These are phyloP conservation scores for Paramecium caudatum DNA, from an alignment of 73 alveolate species.

Conservation along the genomic window DNA sequence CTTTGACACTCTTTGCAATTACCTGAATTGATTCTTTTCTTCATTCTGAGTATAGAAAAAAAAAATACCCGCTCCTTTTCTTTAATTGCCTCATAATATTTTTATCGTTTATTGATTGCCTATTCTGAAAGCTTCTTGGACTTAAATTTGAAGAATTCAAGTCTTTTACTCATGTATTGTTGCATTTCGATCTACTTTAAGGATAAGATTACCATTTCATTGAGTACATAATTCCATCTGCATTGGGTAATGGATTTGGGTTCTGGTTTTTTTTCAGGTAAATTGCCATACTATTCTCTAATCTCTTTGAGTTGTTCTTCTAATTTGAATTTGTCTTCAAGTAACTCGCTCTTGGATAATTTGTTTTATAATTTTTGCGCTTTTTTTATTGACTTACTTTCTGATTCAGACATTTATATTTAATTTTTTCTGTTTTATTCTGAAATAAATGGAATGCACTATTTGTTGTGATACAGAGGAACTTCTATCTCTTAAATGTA, in stretches of 20 bases:
- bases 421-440: slow-evolving; percentile 31
- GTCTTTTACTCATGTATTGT: slow-evolving; percentile 66
- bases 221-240: slow-evolving; percentile 70
- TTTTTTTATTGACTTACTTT: slow-evolving; percentile 62
- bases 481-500: background rate
- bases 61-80: slow-evolving; percentile 42
- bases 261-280: slow-evolving; percentile 63
- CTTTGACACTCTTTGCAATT: background rate
- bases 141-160: slow-evolving; percentile 65
- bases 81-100: slow-evolving; percentile 56
- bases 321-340: slow-evolving; percentile 26
- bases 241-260: slow-evolving; percentile 55
- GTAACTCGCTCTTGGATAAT: slow-evolving; percentile 1
- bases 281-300: slow-evolving; percentile 63
- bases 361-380: slow-evolving; percentile 69
- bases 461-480: slow-evolving; percentile 28
- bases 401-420: slow-evolving; percentile 69
- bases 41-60: slow-evolving; percentile 7
- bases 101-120: slow-evolving; percentile 57
- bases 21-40: background rate
- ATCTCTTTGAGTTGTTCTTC: slow-evolving; percentile 70
- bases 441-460: slow-evolving; percentile 48
- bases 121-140: slow-evolving; percentile 70
- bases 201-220: slow-evolving; percentile 67
- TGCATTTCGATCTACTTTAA: slow-evolving; percentile 64